Percentiles rank a stretch among this genome's conserved stretches.
These are phyloP conservation scores for Aspergillus funiculosus DNA, from an alignment of 495 filamentous ascomycete species.

Conservation along the genomic window DNA sequence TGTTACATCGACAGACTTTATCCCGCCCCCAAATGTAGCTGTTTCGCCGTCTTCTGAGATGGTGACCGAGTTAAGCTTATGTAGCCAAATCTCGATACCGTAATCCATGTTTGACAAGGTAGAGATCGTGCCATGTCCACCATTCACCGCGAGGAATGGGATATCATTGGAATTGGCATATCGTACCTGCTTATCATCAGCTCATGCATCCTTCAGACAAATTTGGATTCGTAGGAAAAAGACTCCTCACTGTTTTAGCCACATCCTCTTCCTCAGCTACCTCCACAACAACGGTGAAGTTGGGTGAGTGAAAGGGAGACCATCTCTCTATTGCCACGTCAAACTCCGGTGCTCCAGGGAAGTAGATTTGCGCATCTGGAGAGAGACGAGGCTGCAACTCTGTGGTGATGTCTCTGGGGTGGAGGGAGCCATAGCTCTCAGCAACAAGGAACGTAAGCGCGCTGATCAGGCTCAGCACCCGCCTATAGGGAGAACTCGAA, in stretches of 20 bases:
- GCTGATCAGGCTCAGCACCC: not conserved
- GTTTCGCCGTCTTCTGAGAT: conserved; percentile 13
- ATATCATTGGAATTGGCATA: conserved; percentile 15
- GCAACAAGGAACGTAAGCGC: not conserved
- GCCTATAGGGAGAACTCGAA: no score
- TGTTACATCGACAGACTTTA: conserved; percentile 8
- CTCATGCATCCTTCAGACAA: not conserved
- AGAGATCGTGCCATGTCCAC: conserved; percentile 13
- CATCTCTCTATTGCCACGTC: conserved; percentile 7
- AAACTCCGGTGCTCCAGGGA: conserved; percentile 2
- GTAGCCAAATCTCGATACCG: conserved; percentile 19
- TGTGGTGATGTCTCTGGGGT: not conserved
- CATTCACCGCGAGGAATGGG: conserved; percentile 18
- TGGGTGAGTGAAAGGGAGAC: conserved; percentile 10
- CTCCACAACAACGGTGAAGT: conserved; percentile 15
- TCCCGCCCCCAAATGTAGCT: conserved; percentile 17
- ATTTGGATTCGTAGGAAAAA: no score
- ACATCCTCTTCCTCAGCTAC: conserved; percentile 16
- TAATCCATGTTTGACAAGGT: conserved; percentile 10
- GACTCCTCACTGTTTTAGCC: conserved; percentile 7
- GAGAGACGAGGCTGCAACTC: conserved; percentile 4
- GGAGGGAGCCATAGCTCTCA: not conserved
- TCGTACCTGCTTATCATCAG: conserved; percentile 8
- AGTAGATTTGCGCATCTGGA: conserved; percentile 4
- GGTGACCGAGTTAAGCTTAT: conserved; percentile 9